phyloP scores from a whole-genome alignment of 75 land plant genomes.

The Cunninghamia lanceolata region DNA sequence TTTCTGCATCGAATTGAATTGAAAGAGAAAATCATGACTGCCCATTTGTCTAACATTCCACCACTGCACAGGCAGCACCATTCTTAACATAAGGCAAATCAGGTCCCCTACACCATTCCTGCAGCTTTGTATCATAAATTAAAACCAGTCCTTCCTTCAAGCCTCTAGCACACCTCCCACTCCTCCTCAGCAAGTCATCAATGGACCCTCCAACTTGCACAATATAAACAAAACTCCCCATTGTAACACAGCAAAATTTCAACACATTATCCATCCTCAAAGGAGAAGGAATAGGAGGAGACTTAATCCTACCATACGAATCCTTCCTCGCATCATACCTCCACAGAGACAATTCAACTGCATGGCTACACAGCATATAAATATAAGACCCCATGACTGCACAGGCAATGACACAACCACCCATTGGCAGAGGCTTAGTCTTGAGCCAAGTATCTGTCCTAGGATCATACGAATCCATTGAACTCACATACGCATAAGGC shows the following conservation, averaged over 20 bases:
- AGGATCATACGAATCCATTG: constrained; percentile 79
- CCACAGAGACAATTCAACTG: constrained; percentile 92
- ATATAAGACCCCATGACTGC: constrained; percentile 58
- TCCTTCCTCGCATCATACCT: constrained; percentile 60
- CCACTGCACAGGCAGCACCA: constrained; percentile 69
- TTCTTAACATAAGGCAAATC: constrained; percentile 65
- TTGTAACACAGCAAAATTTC: constrained; percentile 61
- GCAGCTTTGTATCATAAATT: constrained; percentile 54
- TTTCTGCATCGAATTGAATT: neutral
- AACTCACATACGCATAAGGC: constrained; percentile 62
- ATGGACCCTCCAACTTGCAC: constrained; percentile 65
- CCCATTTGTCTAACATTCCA: constrained; percentile 48
- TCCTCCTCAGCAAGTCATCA: constrained; percentile 58
- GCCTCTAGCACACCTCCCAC: constrained; percentile 51
- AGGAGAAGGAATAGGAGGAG: constrained; percentile 73
- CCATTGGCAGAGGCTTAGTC: constrained; percentile 67
- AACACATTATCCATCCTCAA: constrained; percentile 59
- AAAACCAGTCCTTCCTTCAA: constrained; percentile 63
- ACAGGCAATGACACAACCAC: constrained; percentile 91
- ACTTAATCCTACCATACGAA: constrained; percentile 51
- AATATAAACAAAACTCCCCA: constrained; percentile 60
- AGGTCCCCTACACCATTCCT: constrained; percentile 70
- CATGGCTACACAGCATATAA: constrained; percentile 85
- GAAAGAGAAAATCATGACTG: neutral
- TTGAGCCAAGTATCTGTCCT: constrained; percentile 57